Evolutionary conservation across 805 yeast genomes (phyloP), one percentile per base, ranked within the genome.

Genomic region (Myxozyma lipomycoides): DNA sequence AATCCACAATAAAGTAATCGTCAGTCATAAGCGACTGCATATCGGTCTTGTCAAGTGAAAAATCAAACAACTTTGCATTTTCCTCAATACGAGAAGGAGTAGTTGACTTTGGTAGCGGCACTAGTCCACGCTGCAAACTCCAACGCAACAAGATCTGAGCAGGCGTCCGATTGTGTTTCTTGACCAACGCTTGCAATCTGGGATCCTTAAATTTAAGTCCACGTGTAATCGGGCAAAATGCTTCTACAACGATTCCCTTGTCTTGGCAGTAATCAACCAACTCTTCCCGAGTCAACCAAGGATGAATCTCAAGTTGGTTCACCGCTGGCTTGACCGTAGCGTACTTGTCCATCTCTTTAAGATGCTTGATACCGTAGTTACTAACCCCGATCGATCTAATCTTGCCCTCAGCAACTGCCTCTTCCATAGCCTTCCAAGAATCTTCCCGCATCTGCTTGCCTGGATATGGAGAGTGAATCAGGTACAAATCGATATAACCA

Each of bases 241-340:
- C 90, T 64, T 85, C 87, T 9, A 83, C 78, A 4, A 73, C 68
- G 37, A 89, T 77, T 40, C 73, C 79, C 50, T 82, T 67, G 15
- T 72, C 62, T 28, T 73, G 71, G 64, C 85, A 81, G 67, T 70
- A 84, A 47, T 80, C 76, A 21, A 84, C 79, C 50, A 87, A 72
- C 45, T 82, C 81, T 47, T 73, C 69, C 60, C 84, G 68, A 70
- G 83, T 86, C 61, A 83, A 72, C 90, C 93, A 86, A 19, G 93
- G 95, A 52, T 87, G 86, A 45, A 86, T 75, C 67, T 86, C 95
- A 62, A 87, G 78, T 65, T 88, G 95, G 66, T 87, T 83, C 38
- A 85, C 83, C 0, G 82, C 86, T 0, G 95, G 90, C 54, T 74
- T 73, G 55, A 76, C 63, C 52, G 67, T 75, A 54, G 67, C 66